Evolutionary conservation across 805 yeast species (phyloP).

Genomic region (Metschnikowia lochheadii): DNA sequence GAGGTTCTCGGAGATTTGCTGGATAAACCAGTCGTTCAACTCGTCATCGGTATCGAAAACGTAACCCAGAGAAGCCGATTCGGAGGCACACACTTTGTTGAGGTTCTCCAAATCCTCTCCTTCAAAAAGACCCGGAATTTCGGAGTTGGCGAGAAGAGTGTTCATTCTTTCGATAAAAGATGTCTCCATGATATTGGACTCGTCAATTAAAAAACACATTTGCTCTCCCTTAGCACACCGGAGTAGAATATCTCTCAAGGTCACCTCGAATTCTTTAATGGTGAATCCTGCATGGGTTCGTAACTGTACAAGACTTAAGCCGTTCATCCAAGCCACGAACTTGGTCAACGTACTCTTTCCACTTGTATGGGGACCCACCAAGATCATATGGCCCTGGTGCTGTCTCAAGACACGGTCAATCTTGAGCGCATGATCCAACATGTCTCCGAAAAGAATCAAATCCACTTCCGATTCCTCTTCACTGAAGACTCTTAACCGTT

Average conservation of each 20-base stretch:
- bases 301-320: conserved; percentile 57
- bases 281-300: conserved; percentile 51
- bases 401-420: conserved; percentile 80
- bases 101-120: conserved; percentile 61
- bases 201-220: conserved; percentile 73
- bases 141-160: conserved; percentile 88
- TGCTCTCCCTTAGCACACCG: conserved; percentile 50
- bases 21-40: conserved; percentile 67
- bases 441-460: conserved; percentile 61
- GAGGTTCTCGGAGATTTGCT: conserved; percentile 61
- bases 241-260: conserved; percentile 50
- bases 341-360: conserved; percentile 74
- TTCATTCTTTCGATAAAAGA: conserved; percentile 89
- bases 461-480: conserved; percentile 71
- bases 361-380: conserved; percentile 78
- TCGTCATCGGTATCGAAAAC: conserved; percentile 67
- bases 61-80: conserved; percentile 56
- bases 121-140: conserved; percentile 82
- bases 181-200: conserved; percentile 69
- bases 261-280: conserved; percentile 61
- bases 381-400: conserved; percentile 84
- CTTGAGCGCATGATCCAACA: conserved; percentile 69
- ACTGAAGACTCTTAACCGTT: conserved; percentile 63
- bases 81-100: conserved; percentile 52
- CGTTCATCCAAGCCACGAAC: conserved; percentile 92